A percentile compares a stretch with the other conserved stretches of the same genome.
phyloP scores from a whole-genome alignment of 768 basidiomycete genomes.

The Termitomyces heimii region DNA sequence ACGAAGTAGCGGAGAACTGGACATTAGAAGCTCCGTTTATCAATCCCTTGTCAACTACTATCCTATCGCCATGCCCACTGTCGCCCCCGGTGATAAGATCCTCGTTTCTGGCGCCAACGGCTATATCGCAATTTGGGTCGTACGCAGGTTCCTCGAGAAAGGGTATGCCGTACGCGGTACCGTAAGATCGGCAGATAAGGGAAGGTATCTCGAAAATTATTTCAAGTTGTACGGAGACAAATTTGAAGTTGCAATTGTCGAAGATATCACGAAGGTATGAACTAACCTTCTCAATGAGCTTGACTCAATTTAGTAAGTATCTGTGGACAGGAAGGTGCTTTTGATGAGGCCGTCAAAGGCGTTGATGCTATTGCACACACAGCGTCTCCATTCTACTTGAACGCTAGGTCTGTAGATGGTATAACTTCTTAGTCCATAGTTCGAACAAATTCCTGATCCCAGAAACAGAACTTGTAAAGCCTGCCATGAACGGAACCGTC shows the following conservation, averaged over 20 bases:
- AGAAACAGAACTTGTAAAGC: conserved; percentile 52
- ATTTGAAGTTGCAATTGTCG: conserved; percentile 20
- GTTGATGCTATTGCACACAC: conserved; percentile 61
- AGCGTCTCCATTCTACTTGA: conserved; percentile 50
- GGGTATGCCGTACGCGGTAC: conserved; percentile 23
- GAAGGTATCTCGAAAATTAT: conserved; percentile 13
- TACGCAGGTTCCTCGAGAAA: conserved; percentile 20
- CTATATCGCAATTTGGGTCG: conserved; percentile 24
- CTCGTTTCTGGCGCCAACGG: conserved; percentile 26
- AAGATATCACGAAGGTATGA: conserved; percentile 19
- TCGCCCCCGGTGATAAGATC: conserved; percentile 16
- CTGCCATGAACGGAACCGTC: conserved; percentile 68
- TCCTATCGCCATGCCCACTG: conserved; percentile 18
- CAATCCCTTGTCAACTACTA: background rate
- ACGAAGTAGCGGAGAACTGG: background rate
- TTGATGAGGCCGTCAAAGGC: conserved; percentile 65
- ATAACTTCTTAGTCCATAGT: background rate
- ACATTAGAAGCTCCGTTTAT: background rate
- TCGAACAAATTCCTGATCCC: background rate
- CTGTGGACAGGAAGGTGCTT: conserved; percentile 45
- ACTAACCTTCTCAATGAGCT: background rate
- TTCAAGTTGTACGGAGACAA: conserved; percentile 20
- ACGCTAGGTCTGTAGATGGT: conserved; percentile 31
- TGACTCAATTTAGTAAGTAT: background rate
- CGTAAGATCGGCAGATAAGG: conserved; percentile 20